A percentile compares a stretch with the other conserved stretches of the same genome.
These are phyloP conservation scores for Marasmius fiardii DNA, from an alignment of 1,284 basidiomycete species.

Conservation along the genomic window DNA sequence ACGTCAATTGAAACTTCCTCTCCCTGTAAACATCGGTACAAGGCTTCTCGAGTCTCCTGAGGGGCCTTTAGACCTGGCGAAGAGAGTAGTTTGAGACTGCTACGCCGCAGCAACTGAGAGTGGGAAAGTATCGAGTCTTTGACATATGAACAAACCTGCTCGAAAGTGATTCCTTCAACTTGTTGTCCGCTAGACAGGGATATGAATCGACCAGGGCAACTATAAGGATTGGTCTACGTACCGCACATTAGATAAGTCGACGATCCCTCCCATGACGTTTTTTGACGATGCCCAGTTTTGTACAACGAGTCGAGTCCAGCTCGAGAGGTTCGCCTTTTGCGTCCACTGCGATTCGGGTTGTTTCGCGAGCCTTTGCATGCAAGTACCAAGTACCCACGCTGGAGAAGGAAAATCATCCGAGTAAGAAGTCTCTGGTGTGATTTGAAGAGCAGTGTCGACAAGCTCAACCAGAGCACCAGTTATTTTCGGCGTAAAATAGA, in stretches of 20 bases:
- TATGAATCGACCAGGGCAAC: neutral
- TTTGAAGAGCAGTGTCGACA: constrained; percentile 40
- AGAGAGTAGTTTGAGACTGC: constrained; percentile 51
- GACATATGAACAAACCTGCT: constrained; percentile 45
- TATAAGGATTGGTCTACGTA: constrained; percentile 22
- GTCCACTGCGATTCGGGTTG: constrained; percentile 38
- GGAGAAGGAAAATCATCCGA: constrained; percentile 9
- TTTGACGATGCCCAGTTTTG: constrained; percentile 59
- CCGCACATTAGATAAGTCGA: constrained; percentile 47
- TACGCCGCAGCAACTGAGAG: constrained; percentile 52
- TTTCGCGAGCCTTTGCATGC: constrained; percentile 39
- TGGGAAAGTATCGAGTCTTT: constrained; percentile 53
- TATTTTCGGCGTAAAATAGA: constrained; percentile 42
- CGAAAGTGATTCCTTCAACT: constrained; percentile 29
- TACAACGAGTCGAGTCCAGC: constrained; percentile 45
- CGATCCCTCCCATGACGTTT: constrained; percentile 51
- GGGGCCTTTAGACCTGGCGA: constrained; percentile 39
- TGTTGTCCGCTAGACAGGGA: constrained; percentile 7
- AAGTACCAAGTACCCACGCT: constrained; percentile 56
- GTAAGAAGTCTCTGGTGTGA: neutral
- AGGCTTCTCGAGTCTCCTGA: constrained; percentile 48
- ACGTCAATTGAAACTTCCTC: constrained; percentile 75
- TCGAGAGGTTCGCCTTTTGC: constrained; percentile 37
- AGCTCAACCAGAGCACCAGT: constrained; percentile 46
- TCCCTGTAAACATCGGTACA: constrained; percentile 65